Evolutionary conservation across 768 basidiomycete genomes (phyloP), one percentile per base, ranked within the genome.

Genomic region (Tremella yokohamensis): DNA sequence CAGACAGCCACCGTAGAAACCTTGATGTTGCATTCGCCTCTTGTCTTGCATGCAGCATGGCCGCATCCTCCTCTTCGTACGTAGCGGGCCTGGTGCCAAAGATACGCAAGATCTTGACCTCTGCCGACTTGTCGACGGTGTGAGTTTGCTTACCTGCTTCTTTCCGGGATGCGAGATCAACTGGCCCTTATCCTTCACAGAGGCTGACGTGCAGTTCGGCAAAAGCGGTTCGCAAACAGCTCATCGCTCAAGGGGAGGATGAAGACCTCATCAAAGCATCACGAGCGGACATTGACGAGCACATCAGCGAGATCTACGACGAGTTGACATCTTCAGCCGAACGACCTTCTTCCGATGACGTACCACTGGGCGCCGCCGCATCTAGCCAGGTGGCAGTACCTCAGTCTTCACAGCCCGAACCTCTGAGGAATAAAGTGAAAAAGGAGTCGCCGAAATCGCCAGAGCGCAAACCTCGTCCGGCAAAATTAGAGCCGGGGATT

Each of bases 201-300:
- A 25, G 15, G 24, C 48, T 49, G 16, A 49, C n/a, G 6, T 24
- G 8, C 48, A 76, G 75, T 16, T 73, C 73, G 4, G 91, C 90
- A 47, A 94, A 90, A 79, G 85, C 85, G 77, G 90, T 96, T 67
- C 84, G 92, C 63, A 87, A 86, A 70, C 83, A 84, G 72, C 79
- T 91, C 61, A 66, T 83, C 56, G 55, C 60, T 3, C 54, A 50
- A 29, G 75, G 75, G 1, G 59, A 66, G 24, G 70, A 71, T 59
- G 83, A 83, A 59, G 84, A 84, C 25, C 78, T 82, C 52, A 72
- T 93, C 59, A 87, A 85, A 69, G 81, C 83, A 63, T 78, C 87
- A 77, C 88, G 86, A 69, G 74, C 78, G 16, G 84, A 82, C 19
- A 82, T 94, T 56, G 86, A 93, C 75, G 74, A 74, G 8, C 72